These are phyloP conservation scores for Nitzschia sp. DNA, from an alignment of 108 stramenopile species.

Conservation along the genomic window DNA sequence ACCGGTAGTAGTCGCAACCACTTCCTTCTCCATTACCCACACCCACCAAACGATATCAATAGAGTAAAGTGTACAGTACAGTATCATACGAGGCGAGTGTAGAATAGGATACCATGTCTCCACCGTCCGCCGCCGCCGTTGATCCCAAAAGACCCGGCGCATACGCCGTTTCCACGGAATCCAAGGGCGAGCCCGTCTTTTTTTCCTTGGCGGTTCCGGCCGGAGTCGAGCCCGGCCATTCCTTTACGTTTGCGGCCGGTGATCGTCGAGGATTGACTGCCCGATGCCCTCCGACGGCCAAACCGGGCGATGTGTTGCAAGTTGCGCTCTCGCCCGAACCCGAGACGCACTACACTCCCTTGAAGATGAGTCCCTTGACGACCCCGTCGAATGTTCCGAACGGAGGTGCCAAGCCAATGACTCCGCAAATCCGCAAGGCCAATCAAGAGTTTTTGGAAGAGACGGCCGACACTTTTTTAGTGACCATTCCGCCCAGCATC, in stretches of 20 bases:
- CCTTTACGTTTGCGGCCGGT: slow-evolving; percentile 79
- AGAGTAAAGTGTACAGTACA: too few relatives aligned
- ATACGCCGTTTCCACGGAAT: slow-evolving; percentile 52
- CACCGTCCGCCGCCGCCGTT: too few relatives aligned
- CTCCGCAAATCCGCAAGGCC: slow-evolving; percentile 42
- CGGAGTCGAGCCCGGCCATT: slow-evolving; percentile 60
- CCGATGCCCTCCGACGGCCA: slow-evolving; percentile 65
- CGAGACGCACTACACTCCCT: slow-evolving; percentile 35
- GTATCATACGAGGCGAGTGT: too few relatives aligned
- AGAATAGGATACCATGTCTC: not conserved
- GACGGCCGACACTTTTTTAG: slow-evolving; percentile 69
- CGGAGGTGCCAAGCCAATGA: slow-evolving; percentile 71
- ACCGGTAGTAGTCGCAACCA: too few relatives aligned
- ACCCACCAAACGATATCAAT: too few relatives aligned
- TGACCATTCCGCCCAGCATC: slow-evolving; percentile 75
- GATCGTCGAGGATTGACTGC: slow-evolving; percentile 61
- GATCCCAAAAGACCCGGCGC: slow-evolving; percentile 46
- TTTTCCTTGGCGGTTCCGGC: slow-evolving; percentile 79
- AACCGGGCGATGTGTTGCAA: slow-evolving; percentile 75
- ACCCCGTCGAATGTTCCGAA: slow-evolving; percentile 22
- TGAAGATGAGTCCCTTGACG: slow-evolving; percentile 61
- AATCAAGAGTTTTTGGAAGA: slow-evolving; percentile 39
- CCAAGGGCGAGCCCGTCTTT: slow-evolving; percentile 59
- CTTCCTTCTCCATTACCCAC: too few relatives aligned
- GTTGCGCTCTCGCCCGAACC: slow-evolving; percentile 82